Evolutionary conservation across 169 alveolate species (phyloP).

Genomic region (Babesia ovis): DNA sequence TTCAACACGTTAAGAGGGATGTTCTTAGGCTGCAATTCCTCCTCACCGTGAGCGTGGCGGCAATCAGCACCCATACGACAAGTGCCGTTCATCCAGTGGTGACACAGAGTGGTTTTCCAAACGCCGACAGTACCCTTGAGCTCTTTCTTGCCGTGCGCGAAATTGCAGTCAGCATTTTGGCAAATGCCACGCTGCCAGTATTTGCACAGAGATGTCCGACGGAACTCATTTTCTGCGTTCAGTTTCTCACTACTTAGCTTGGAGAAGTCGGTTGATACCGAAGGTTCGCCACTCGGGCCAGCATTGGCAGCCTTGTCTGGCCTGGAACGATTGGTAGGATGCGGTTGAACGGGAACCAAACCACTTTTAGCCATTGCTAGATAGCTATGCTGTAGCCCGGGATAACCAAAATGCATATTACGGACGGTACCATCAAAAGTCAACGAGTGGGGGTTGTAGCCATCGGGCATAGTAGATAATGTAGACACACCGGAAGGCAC

Average conservation of each 20-base stretch:
- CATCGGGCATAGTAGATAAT: background rate
- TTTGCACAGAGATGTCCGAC: conserved; percentile 68
- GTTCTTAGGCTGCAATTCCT: conserved; percentile 71
- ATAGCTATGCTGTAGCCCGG: too few relatives aligned
- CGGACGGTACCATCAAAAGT: background rate
- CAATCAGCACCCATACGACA: conserved; percentile 72
- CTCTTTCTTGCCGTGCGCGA: conserved; percentile 77
- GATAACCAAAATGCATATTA: background rate
- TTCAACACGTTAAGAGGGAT: conserved; percentile 62
- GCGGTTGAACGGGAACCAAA: too few relatives aligned
- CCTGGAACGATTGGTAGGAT: too few relatives aligned
- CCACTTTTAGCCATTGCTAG: too few relatives aligned
- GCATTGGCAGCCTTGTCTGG: too few relatives aligned
- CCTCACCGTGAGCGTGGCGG: conserved; percentile 80
- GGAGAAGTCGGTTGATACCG: background rate
- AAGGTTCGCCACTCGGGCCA: background rate
- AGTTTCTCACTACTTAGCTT: background rate
- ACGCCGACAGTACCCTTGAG: conserved; percentile 70
- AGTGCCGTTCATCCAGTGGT: conserved; percentile 73
- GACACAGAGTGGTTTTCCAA: conserved; percentile 75
- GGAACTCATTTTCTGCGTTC: conserved; percentile 17
- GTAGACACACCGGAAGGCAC: background rate
- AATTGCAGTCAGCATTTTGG: conserved; percentile 69
- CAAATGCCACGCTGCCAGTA: conserved; percentile 75
- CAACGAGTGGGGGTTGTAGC: background rate